Evolutionary conservation across 257 asterid species (phyloP), one percentile per base, ranked within the genome.

Genomic region (Solanum pinnatisectum): DNA sequence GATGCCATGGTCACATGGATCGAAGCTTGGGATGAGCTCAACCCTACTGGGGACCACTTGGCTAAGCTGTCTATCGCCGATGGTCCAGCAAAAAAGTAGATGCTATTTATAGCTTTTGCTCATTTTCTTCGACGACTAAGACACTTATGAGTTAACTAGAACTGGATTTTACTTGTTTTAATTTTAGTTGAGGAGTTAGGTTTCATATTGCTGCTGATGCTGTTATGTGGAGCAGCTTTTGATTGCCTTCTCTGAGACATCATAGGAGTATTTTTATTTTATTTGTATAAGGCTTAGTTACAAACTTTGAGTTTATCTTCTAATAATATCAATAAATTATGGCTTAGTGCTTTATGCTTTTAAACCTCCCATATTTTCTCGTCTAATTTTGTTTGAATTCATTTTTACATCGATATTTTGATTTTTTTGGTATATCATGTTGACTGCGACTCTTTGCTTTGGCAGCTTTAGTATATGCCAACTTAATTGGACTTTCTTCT

Each of bases 21-120:
- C 35, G 96, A 95, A 87, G 97, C 98, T 85, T 95, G 98, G 98
- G 98, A 94, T 83, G 97, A 95, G 92, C 96, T 95, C 92, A 95
- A 95, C 93, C 95, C 96, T 15, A 27, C 95, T 1, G 91, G 89
- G 25, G 93, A 86, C 35, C 82, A 44, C 65, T 65, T 92, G 70
- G 91, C 93, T 78, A 71, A 89, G 89, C n/a, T 68, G 39, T 68
- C 91, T 60, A 92, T 68, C 70, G 46, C 90, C 60, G 89, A 88
- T 35, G 93, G 88, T 78, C 87, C 79, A 46, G 90, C 92, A 3
- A 91, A 81, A 27, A 81, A 93, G 89, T 94, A 91, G 94, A 87
- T 83, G 88, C 52, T 25, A 23, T 77, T 82, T 68, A 18, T 73
- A 30, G 68, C 63, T 44, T 73, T 71, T 52, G 56, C 71, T 52